Percentiles rank a stretch among this genome's conserved stretches.
phyloP scores from a whole-genome alignment of 2,329 filamentous ascomycete genomes.

The Ustulina deusta region DNA sequence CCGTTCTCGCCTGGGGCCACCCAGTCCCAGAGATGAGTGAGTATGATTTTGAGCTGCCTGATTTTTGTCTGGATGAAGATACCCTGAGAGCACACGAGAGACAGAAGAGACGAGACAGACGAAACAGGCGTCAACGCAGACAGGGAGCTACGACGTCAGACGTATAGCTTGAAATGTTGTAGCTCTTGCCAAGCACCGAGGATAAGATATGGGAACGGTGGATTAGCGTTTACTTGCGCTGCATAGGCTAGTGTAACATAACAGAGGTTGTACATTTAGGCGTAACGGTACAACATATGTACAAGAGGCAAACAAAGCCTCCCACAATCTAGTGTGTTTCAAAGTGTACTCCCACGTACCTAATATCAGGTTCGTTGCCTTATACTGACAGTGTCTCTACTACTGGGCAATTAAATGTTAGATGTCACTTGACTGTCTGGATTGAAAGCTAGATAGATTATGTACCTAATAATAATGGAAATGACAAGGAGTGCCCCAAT shows the following conservation, averaged over 20 bases:
- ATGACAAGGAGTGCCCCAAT: background rate
- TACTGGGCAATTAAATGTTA: background rate
- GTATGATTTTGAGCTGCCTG: slow-evolving; percentile 79
- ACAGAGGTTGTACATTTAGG: slow-evolving; percentile 22
- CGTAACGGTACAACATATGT: background rate
- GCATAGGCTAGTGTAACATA: slow-evolving; percentile 15
- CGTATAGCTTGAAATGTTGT: background rate
- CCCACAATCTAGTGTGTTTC: background rate
- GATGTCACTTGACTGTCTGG: background rate
- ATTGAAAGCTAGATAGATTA: background rate
- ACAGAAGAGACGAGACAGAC: slow-evolving; percentile 70
- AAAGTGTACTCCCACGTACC: background rate
- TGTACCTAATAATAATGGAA: background rate
- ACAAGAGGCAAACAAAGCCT: background rate
- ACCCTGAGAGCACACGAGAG: slow-evolving; percentile 69
- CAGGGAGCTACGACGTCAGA: slow-evolving; percentile 45
- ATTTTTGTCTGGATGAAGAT: slow-evolving; percentile 70
- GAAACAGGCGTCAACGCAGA: slow-evolving; percentile 66
- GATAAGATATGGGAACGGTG: background rate
- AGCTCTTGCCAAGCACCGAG: slow-evolving; percentile 4
- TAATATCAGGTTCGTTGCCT: background rate
- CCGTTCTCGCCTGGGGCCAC: slow-evolving; percentile 82
- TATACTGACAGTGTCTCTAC: background rate
- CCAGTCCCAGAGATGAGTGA: slow-evolving; percentile 79
- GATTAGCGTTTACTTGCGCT: slow-evolving; percentile 3